These are phyloP conservation scores for Emericellopsis cladophorae DNA, from an alignment of 2,329 filamentous ascomycete genomes.

Conservation along the genomic window DNA sequence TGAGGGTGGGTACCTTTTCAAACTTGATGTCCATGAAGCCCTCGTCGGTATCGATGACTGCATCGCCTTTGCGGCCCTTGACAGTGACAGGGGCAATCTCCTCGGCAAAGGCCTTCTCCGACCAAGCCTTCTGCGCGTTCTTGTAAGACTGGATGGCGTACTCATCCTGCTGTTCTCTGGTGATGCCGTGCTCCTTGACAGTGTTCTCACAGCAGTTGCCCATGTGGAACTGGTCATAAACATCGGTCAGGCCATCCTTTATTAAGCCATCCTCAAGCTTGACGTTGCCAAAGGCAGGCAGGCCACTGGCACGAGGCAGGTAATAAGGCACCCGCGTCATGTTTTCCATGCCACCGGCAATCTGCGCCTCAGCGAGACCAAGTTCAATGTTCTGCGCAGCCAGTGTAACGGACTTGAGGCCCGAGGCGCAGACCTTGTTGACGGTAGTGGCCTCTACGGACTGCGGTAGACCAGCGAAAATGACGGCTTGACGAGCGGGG, in stretches of 20 bases:
- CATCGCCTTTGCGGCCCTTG: slow-evolving; percentile 72
- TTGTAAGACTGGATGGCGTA: slow-evolving; percentile 86
- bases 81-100: slow-evolving; percentile 86
- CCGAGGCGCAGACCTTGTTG: slow-evolving; percentile 97
- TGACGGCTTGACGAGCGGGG: slow-evolving; percentile 78
- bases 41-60: slow-evolving; percentile 70
- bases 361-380: slow-evolving; percentile 73
- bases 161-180: slow-evolving; percentile 76
- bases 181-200: slow-evolving; percentile 73
- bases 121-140: slow-evolving; percentile 84
- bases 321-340: slow-evolving; percentile 95
- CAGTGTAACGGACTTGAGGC: slow-evolving; percentile 80
- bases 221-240: slow-evolving; percentile 97
- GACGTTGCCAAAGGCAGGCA: slow-evolving; percentile 77
- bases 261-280: slow-evolving; percentile 85
- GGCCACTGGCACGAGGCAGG: slow-evolving; percentile 64
- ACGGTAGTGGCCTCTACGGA: slow-evolving; percentile 80
- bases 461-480: slow-evolving; percentile 77
- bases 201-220: slow-evolving; percentile 93
- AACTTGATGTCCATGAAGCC: slow-evolving; percentile 78
- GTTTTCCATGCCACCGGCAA: slow-evolving; percentile 96
- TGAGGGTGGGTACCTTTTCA: slow-evolving; percentile 75
- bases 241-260: slow-evolving; percentile 90
- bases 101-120: slow-evolving; percentile 67
- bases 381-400: slow-evolving; percentile 93